Conservation (phyloP, 108 stramenopile genomes). For the Pseudonitzschia multiseries region DNA sequence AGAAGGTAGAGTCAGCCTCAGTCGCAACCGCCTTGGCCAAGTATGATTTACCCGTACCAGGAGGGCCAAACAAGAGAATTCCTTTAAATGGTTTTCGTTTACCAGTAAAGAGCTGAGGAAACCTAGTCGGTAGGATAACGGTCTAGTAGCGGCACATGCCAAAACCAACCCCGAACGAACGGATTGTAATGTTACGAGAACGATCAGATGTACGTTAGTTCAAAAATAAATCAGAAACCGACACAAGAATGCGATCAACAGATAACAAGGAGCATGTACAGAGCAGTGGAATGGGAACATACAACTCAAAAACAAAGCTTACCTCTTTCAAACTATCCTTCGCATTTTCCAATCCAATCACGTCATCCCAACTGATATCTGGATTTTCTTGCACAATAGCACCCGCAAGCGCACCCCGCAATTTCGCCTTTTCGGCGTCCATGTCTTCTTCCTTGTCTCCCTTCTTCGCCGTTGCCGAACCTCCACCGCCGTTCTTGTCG, state of each 20-base stretch:
- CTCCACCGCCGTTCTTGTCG: conserved; percentile 53
- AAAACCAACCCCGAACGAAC: background rate
- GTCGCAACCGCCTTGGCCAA: conserved; percentile 99
- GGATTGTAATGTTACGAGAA: background rate
- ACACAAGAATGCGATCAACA: background rate
- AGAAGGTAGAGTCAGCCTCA: conserved; percentile 97
- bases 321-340: conserved; percentile 97
- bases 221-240: background rate
- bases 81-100: conserved; percentile 93
- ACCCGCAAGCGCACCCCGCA: conserved; percentile 74
- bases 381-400: conserved; percentile 95
- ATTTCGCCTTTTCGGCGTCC: conserved; percentile 80
- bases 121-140: conserved; percentile 90
- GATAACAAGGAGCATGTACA: background rate
- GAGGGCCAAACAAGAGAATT: conserved; percentile 95
- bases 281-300: background rate
- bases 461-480: conserved; percentile 45
- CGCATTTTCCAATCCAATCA: conserved; percentile 94
- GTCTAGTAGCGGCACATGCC: conserved; percentile 46
- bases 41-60: conserved; percentile 93
- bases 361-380: conserved; percentile 97
- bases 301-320: background rate
- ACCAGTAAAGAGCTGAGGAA: conserved; percentile 96
- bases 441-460: conserved; percentile 69
- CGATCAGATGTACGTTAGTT: background rate